Evolutionary conservation across 2,329 filamentous ascomycete species (phyloP).

Genomic region (Alternaria solani): DNA sequence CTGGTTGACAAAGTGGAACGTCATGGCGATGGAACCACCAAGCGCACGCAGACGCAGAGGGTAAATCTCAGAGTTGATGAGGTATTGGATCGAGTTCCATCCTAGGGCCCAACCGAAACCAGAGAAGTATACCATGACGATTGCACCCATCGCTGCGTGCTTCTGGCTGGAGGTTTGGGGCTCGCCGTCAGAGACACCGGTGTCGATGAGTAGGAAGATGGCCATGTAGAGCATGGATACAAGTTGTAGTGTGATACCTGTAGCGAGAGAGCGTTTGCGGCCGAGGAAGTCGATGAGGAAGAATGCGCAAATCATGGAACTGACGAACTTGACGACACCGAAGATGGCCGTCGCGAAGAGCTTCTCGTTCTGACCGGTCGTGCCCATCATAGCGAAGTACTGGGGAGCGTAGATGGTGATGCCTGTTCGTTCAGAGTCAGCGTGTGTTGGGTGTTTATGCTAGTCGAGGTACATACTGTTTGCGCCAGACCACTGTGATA

Average conservation of each 20-base stretch:
- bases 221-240: constrained; percentile 65
- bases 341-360: constrained; percentile 79
- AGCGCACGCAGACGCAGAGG: constrained; percentile 76
- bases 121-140: constrained; percentile 69
- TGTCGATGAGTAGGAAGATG: constrained; percentile 66
- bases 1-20: constrained; percentile 79
- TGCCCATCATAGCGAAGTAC: constrained; percentile 76
- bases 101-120: constrained; percentile 52
- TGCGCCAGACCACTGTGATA: constrained; percentile 77
- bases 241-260: constrained; percentile 59
- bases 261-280: constrained; percentile 66
- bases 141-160: constrained; percentile 69
- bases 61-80: constrained; percentile 80
- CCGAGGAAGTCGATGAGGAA: constrained; percentile 83
- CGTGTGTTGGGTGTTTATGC: neutral
- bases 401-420: constrained; percentile 79
- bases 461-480: constrained; percentile 45
- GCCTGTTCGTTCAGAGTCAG: neutral
- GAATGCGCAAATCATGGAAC: constrained; percentile 73
- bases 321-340: constrained; percentile 75
- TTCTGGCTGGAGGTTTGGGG: constrained; percentile 59
- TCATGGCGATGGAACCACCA: constrained; percentile 76
- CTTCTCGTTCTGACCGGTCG: constrained; percentile 71
- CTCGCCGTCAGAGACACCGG: constrained; percentile 61
- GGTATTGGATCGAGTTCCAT: constrained; percentile 81